These are phyloP conservation scores for Alternaria brassicicola DNA, from an alignment of 2,329 filamentous ascomycete genomes.

Conservation along the genomic window DNA sequence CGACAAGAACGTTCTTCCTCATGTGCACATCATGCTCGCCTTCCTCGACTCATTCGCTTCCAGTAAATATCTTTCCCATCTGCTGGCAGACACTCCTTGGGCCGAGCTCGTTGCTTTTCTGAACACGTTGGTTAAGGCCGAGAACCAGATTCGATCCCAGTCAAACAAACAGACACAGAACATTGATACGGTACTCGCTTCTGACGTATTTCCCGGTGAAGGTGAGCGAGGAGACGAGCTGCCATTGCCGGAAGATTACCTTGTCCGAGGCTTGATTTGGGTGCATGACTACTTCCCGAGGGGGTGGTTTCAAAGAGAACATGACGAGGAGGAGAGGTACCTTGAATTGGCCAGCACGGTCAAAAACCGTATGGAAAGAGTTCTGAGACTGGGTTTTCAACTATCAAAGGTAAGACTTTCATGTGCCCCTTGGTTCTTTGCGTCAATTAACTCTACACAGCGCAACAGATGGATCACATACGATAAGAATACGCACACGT, in stretches of 20 bases:
- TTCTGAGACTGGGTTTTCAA: conserved; percentile 62
- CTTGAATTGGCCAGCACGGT: conserved; percentile 67
- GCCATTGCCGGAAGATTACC: conserved; percentile 72
- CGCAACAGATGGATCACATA: no score
- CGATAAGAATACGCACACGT: no score
- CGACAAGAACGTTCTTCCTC: conserved; percentile 66
- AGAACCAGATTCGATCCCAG: conserved; percentile 33
- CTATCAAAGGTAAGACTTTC: conserved; percentile 47
- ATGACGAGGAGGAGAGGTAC: conserved; percentile 71
- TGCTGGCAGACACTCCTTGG: conserved; percentile 59
- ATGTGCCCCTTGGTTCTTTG: no score
- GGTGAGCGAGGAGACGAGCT: conserved; percentile 47
- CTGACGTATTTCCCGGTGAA: conserved; percentile 57
- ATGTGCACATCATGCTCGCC: conserved; percentile 66
- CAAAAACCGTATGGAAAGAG: conserved; percentile 63
- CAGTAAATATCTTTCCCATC: conserved; percentile 38
- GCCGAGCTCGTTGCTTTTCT: conserved; percentile 57
- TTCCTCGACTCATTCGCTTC: conserved; percentile 60
- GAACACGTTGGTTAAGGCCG: conserved; percentile 56
- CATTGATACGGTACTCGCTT: conserved; percentile 38
- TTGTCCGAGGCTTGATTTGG: conserved; percentile 68
- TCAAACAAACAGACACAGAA: conserved; percentile 22
- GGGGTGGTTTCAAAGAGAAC: conserved; percentile 65
- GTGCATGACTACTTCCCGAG: conserved; percentile 63
- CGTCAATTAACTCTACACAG: no score